Evolutionary conservation across 768 basidiomycete species (phyloP), one percentile per base, ranked within the genome.

Genomic region (Tephrocybe sp.): DNA sequence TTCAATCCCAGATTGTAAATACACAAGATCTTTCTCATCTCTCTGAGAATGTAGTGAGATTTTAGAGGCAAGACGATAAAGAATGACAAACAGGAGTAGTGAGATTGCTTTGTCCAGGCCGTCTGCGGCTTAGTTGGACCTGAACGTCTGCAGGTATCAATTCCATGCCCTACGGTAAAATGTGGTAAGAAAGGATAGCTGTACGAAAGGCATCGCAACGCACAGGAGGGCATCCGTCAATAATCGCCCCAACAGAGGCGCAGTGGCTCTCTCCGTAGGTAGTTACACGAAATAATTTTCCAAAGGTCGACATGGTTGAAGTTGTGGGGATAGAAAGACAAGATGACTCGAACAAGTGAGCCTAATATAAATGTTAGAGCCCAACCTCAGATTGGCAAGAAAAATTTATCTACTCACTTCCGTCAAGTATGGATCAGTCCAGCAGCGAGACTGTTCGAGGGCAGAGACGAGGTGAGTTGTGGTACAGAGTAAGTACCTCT

Each of bases 191-290:
- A 30, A 31, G 32, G 44, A 30, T 34, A 23, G 44, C 6, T 17
- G 31, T 23, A 4, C 12, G n/a, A 26, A 16, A 35, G 20, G 12
- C 5, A 32, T 23, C 32, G 23, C 23, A 12, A 70, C 83, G 50
- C 69, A 97, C 96, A 34, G 96, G 96, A 47, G 96, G 96, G 58
- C 93, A 93, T 31, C 97, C 97, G 65, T 98, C 97, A 61, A 99
- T 84, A 69, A 99, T 98, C 32, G 92, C 93, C 12, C 97, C 97
- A 32, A 98, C 97, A 12, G 92, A 95, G 26, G 90, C 83, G 66
- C 97, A 98, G 67, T 99, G 97, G 56, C 90, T 93, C 75, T 99
- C 97, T 52, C 97, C 97, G 65, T 90, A 99, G 57, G 97, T 99
- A 47, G 95, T 95, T 22, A 99, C 97, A 41, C 92, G 82, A 75